Conservation (phyloP, 192 early-diverging fungal species). For the Paraglomus brasilianum region DNA sequence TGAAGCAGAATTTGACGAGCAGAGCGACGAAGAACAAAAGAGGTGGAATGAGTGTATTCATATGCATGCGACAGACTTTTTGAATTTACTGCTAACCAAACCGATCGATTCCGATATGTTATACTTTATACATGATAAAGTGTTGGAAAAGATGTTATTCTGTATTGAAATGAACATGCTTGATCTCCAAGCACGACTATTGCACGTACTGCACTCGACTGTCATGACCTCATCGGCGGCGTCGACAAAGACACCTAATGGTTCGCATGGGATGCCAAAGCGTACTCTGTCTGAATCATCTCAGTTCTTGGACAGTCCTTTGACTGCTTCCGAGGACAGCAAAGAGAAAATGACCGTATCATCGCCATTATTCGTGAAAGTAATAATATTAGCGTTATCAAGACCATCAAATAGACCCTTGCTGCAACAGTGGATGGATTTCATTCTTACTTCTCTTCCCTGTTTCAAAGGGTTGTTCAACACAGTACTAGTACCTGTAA, state of each 20-base stretch:
- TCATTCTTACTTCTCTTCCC: constrained; percentile 61
- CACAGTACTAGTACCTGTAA: constrained; percentile 58
- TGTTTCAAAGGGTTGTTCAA: constrained; percentile 62
- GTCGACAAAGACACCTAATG: too few relatives aligned
- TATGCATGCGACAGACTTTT: constrained; percentile 56
- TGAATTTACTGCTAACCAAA: constrained; percentile 54
- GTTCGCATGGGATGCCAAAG: background rate
- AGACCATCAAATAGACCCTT: constrained; percentile 61
- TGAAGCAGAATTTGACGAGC: constrained; percentile 40
- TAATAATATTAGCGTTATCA: constrained; percentile 59
- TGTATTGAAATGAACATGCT: constrained; percentile 51
- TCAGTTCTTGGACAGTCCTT: background rate
- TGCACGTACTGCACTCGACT: constrained; percentile 54
- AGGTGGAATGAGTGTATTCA: constrained; percentile 52
- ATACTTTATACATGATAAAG: constrained; percentile 49
- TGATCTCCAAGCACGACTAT: constrained; percentile 59
- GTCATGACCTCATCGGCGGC: constrained; percentile 30
- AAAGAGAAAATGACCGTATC: constrained; percentile 36
- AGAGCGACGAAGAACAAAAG: constrained; percentile 13
- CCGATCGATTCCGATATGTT: constrained; percentile 50
- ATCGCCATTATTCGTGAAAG: constrained; percentile 54
- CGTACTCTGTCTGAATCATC: background rate
- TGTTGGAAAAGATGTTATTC: constrained; percentile 57
- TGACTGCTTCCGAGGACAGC: constrained; percentile 25
- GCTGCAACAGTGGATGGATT: constrained; percentile 77